These are phyloP conservation scores for Echria macrotheca DNA, from an alignment of 495 filamentous ascomycete species.

Conservation along the genomic window DNA sequence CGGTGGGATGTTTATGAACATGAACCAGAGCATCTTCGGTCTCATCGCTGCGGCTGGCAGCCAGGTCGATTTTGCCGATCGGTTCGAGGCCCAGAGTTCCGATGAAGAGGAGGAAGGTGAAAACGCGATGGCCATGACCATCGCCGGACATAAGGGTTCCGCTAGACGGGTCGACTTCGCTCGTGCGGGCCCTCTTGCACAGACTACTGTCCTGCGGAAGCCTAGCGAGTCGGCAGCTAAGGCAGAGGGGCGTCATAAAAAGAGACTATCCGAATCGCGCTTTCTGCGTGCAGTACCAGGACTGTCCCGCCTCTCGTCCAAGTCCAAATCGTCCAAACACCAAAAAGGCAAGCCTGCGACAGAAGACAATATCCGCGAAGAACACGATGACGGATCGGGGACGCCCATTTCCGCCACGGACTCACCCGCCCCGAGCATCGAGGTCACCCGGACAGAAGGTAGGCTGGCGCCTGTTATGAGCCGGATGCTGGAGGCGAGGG, in stretches of 20 bases:
- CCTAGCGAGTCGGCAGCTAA: conserved; percentile 19
- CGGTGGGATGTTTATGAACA: conserved; percentile 54
- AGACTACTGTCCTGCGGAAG: conserved; percentile 33
- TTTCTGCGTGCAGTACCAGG: conserved; percentile 55
- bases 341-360: conserved; percentile 17
- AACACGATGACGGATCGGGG: conserved; percentile 10
- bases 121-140: conserved; percentile 26
- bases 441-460: conserved; percentile 28
- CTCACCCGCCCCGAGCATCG: conserved; percentile 21
- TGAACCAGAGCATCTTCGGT: conserved; percentile 94
- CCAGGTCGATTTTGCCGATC: conserved; percentile 68
- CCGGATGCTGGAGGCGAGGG: conserved; percentile 77
- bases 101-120: conserved; percentile 57
- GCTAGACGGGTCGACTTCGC: conserved; percentile 13
- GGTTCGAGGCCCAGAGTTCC: conserved; percentile 74
- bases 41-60: conserved; percentile 89
- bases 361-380: conserved; percentile 19
- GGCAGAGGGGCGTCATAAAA: conserved; percentile 41
- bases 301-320: conserved; percentile 33
- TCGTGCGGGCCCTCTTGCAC: conserved; percentile 24
- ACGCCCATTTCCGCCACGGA: not conserved
- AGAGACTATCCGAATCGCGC: conserved; percentile 56
- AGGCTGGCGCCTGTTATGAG: conserved; percentile 67
- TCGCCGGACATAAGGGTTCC: conserved; percentile 16
- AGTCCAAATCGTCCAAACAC: conserved; percentile 35